phyloP scores from a whole-genome alignment of 768 basidiomycete genomes.

The Mycena epipterygia region DNA sequence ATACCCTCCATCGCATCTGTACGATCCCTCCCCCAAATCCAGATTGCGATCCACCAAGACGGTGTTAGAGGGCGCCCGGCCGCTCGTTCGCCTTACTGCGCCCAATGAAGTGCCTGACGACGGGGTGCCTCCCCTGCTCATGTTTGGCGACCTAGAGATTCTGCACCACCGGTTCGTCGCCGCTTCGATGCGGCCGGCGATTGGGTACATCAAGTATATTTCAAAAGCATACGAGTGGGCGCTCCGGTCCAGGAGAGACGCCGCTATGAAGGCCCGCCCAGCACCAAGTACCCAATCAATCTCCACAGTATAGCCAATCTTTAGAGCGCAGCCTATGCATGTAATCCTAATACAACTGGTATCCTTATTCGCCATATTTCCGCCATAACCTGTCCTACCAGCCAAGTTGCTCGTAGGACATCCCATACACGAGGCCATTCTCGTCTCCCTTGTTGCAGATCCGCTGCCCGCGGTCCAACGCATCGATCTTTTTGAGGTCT shows the following conservation, averaged over 20 bases:
- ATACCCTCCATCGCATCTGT: constrained; percentile 73
- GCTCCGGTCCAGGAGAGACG: constrained; percentile 71
- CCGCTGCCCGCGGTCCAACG: constrained; percentile 57
- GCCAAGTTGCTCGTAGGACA: constrained; percentile 55
- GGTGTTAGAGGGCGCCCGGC: constrained; percentile 64
- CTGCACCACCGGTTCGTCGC: constrained; percentile 81
- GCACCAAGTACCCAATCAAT: constrained; percentile 1
- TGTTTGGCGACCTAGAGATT: constrained; percentile 82
- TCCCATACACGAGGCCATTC: constrained; percentile 53
- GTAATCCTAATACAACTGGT: not conserved
- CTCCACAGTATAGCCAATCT: not conserved
- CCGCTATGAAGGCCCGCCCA: constrained; percentile 50
- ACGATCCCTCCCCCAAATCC: constrained; percentile 57
- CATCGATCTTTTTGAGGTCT: constrained; percentile 60
- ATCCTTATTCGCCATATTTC: not conserved
- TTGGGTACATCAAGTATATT: constrained; percentile 81
- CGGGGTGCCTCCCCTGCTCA: constrained; percentile 81
- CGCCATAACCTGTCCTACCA: no score
- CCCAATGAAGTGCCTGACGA: constrained; percentile 77
- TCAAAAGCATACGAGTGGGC: constrained; percentile 81
- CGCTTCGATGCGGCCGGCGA: constrained; percentile 46
- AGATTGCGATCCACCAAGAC: constrained; percentile 72
- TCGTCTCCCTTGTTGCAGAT: constrained; percentile 55
- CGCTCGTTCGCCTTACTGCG: constrained; percentile 80
- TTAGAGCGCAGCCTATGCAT: not conserved